Base-by-base conservation (phyloP, 2,329 filamentous ascomycete genomes). In the Fusarium cyanostomum region DNA sequence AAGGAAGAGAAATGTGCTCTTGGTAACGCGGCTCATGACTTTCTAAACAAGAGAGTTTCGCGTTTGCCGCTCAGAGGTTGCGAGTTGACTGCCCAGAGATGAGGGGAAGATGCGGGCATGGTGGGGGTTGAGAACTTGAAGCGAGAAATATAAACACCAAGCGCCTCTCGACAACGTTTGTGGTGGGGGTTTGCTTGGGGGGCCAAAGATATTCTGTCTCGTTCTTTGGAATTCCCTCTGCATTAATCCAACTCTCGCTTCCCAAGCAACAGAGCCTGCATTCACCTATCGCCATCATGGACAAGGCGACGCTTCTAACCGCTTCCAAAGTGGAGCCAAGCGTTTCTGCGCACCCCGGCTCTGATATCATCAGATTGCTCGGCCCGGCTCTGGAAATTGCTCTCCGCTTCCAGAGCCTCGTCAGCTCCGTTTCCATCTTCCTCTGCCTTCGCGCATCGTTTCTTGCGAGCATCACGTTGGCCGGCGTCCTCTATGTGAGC, bases 251-350 rank as follows among this genome's bases (percentile, higher is more conserved):
- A 33, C 15, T 18, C 26, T 30, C 44, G 35, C 43, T 41, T 33
- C 21, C 34, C 28, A 44, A 43, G 43, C 30, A 50, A 62, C 55
- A 57, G 35, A 54, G 7, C 35, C 42, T 56, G 37, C 37, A 56
- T 58, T 31, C 46, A 26, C 50, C 56, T 49, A 50, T 63, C 68
- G 49, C 39, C 59, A 74, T 56, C 41, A 66, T 78, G 75, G 74
- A 76, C 63, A 75, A 77, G 58, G 70, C 76, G 58, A 72, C 70
- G 48, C 71, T 80, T 64, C 73, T 80, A 52, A 74, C 78, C 38
- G 72, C 76, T 60, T 75, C 78, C 43, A 74, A 65, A 41, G 74
- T 74, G 70, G 74, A 77, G 64, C 72, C 75, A 4, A 61, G 62
- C 8, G 69, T 70, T 24, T 66, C 70, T 31, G 59, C 71, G 42